phyloP scores from a whole-genome alignment of 75 land plant species.

The Isoetes taiwanensis region DNA sequence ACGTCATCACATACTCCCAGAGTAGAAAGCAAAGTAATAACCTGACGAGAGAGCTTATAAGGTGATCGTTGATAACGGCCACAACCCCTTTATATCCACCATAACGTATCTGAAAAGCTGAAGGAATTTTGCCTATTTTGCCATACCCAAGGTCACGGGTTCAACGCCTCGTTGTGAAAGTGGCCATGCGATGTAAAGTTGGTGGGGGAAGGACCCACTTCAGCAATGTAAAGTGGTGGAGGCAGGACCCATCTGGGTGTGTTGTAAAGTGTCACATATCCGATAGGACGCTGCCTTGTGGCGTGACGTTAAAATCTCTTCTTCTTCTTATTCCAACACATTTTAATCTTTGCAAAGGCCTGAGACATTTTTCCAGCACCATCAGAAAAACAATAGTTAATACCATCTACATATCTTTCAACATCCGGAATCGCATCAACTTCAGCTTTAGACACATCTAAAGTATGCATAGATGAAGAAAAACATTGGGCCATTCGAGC shows the following conservation, averaged over 20 bases:
- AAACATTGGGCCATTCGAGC: constrained; percentile 91
- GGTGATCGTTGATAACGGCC: constrained; percentile 60
- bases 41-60: constrained; percentile 50
- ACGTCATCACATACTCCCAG: too few relatives aligned
- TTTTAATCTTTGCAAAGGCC: constrained; percentile 42
- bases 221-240: too few relatives aligned
- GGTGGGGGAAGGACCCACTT: too few relatives aligned
- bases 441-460: constrained; percentile 37
- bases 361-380: constrained; percentile 78
- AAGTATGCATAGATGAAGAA: constrained; percentile 47
- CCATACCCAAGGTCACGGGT: too few relatives aligned
- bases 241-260: too few relatives aligned
- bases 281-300: too few relatives aligned
- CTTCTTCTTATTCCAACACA: constrained; percentile 27
- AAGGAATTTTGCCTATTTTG: constrained; percentile 37
- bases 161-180: too few relatives aligned
- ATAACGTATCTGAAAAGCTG: constrained; percentile 88
- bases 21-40: too few relatives aligned
- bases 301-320: too few relatives aligned
- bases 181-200: too few relatives aligned
- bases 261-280: too few relatives aligned
- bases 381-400: constrained; percentile 74
- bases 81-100: constrained; percentile 92
- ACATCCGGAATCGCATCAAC: constrained; percentile 53
- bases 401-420: constrained; percentile 33